Conservation (phyloP, 768 basidiomycete species). For the Macrolepiota dolichaula region DNA sequence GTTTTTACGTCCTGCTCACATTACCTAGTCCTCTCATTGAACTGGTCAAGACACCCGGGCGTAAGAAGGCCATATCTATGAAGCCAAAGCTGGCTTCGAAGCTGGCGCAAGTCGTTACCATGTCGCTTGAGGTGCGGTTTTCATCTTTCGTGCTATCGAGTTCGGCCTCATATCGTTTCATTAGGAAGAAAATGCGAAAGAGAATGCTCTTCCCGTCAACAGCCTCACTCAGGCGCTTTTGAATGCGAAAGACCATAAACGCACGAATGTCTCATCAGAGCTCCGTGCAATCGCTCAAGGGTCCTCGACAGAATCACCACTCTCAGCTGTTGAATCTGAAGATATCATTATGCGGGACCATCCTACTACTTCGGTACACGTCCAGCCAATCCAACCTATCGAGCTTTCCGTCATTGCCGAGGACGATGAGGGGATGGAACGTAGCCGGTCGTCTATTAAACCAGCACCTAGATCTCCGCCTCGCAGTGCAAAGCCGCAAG, state of each 20-base stretch:
- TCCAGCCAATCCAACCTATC: constrained; percentile 31
- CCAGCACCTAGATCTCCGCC: neutral
- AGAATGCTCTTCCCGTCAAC: constrained; percentile 40
- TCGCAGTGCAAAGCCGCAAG: neutral
- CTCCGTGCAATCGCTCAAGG: neutral
- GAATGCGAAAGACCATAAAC: constrained; percentile 18
- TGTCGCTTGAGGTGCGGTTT: constrained; percentile 44
- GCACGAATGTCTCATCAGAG: constrained; percentile 10
- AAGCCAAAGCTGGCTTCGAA: constrained; percentile 49
- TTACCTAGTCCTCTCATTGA: constrained; percentile 65
- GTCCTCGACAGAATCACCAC: neutral
- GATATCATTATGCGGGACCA: neutral
- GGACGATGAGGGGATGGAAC: constrained; percentile 60
- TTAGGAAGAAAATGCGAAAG: constrained; percentile 23
- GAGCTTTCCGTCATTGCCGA: constrained; percentile 71
- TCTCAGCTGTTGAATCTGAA: neutral
- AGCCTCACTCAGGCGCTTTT: constrained; percentile 45
- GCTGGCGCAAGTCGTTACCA: constrained; percentile 33
- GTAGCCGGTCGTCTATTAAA: constrained; percentile 25
- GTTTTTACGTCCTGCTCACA: neutral
- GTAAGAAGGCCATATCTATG: constrained; percentile 56
- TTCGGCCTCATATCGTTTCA: neutral
- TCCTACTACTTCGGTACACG: constrained; percentile 13
- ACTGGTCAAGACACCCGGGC: constrained; percentile 80
- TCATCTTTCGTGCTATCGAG: neutral